These are phyloP conservation scores for Sphagnum contortum DNA, from an alignment of 225 moss, liverwort and hornwort genomes.

Conservation along the genomic window DNA sequence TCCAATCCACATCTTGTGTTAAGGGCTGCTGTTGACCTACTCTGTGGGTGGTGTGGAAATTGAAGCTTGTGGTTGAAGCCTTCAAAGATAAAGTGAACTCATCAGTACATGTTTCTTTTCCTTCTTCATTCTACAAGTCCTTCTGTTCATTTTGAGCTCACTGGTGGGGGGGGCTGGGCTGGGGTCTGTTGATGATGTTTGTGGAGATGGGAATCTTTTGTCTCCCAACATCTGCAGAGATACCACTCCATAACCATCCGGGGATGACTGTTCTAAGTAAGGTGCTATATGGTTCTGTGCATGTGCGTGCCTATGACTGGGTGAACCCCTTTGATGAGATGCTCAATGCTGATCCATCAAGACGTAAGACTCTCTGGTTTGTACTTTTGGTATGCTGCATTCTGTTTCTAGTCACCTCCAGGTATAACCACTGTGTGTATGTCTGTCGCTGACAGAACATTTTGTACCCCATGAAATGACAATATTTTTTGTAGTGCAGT, in stretches of 20 bases:
- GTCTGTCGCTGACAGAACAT: too few relatives aligned
- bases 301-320: conserved; percentile 92
- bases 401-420: too few relatives aligned
- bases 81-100: too few relatives aligned
- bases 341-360: conserved; percentile 42
- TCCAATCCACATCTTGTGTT: too few relatives aligned
- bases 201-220: conserved; percentile 94
- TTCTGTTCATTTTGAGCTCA: too few relatives aligned
- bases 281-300: conserved; percentile 88
- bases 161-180: background rate
- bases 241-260: conserved; percentile 97
- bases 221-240: conserved; percentile 80
- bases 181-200: conserved; percentile 7
- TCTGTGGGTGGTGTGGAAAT: background rate
- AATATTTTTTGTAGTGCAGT: too few relatives aligned
- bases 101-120: background rate
- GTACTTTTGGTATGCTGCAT: too few relatives aligned
- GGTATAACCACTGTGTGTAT: too few relatives aligned
- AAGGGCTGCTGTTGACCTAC: background rate
- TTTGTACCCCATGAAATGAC: too few relatives aligned
- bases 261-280: conserved; percentile 99
- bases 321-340: conserved; percentile 49
- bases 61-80: background rate
- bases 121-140: too few relatives aligned
- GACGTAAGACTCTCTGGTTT: conserved; percentile 23